Percentiles rank a stretch among this genome's conserved stretches.
phyloP scores from a whole-genome alignment of 2,329 filamentous ascomycete species.

The Aspergillus ochraceus region DNA sequence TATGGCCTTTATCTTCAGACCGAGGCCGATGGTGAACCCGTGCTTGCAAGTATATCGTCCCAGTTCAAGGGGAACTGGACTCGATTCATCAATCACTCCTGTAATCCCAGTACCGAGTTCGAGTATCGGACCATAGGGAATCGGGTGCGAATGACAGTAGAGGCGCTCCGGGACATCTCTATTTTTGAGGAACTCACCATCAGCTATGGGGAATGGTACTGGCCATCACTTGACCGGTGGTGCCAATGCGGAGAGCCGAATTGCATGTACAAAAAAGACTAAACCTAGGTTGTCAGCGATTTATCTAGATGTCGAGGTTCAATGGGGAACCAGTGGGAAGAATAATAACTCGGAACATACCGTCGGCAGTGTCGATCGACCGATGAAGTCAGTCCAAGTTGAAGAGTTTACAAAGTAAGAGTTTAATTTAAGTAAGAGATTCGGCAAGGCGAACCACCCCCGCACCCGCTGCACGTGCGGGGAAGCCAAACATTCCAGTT shows the following conservation, averaged over 20 bases:
- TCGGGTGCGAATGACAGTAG: conserved; percentile 18
- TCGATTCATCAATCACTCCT: conserved; percentile 39
- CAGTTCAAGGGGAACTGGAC: conserved; percentile 33
- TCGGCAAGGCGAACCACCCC: conserved; percentile 5
- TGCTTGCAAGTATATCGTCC: conserved; percentile 17
- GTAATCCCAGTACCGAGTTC: conserved; percentile 27
- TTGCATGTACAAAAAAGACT: conserved; percentile 5
- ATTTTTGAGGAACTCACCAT: conserved; percentile 37
- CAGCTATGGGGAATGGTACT: conserved; percentile 33
- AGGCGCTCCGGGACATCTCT: conserved; percentile 25
- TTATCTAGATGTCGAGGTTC: too few relatives aligned
- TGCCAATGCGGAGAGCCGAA: conserved; percentile 13
- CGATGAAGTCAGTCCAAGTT: not conserved
- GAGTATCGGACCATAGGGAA: conserved; percentile 19
- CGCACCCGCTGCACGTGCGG: conserved; percentile 6
- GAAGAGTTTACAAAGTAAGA: too few relatives aligned
- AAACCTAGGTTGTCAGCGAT: too few relatives aligned
- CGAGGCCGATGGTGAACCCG: not conserved
- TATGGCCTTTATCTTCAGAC: not conserved
- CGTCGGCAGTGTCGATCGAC: too few relatives aligned
- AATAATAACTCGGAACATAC: too few relatives aligned
- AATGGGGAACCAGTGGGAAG: too few relatives aligned
- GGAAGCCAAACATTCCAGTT: conserved; percentile 1
- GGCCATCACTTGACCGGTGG: conserved; percentile 1
- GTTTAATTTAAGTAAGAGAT: not conserved